Conservation (phyloP, 2,329 filamentous ascomycete genomes). For the Aureobasidium sp. region DNA sequence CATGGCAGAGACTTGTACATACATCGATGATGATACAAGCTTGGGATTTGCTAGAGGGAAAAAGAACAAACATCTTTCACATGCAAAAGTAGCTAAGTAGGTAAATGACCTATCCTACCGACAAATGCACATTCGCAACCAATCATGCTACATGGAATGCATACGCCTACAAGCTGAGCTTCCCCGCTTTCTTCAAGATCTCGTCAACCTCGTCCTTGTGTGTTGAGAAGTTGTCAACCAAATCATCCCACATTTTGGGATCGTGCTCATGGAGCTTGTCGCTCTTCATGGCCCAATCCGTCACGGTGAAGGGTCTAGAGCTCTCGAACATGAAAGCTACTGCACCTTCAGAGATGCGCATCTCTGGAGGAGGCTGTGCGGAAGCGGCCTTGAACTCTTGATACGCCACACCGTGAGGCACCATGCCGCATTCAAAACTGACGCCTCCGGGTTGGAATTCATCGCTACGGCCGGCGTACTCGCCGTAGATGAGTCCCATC, state of each 20-base stretch:
- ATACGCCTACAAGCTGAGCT: slow-evolving; percentile 10
- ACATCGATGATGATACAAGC: neutral
- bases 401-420: slow-evolving; percentile 31
- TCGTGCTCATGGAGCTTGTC: slow-evolving; percentile 34
- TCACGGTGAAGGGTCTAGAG: slow-evolving; percentile 14
- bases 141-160: neutral
- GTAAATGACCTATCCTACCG: slow-evolving; percentile 4
- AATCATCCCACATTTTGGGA: slow-evolving; percentile 23
- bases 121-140: neutral
- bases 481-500: slow-evolving; percentile 28
- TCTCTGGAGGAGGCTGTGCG: slow-evolving; percentile 40
- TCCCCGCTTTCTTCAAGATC: slow-evolving; percentile 14
- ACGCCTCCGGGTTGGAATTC: slow-evolving; percentile 33
- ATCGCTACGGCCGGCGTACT: slow-evolving; percentile 30
- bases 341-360: slow-evolving; percentile 34
- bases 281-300: slow-evolving; percentile 15
- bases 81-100: slow-evolving; percentile 5
- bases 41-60: neutral
- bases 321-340: slow-evolving; percentile 35
- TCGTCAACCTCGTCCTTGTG: slow-evolving; percentile 27
- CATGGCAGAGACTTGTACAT: neutral
- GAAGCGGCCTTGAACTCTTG: slow-evolving; percentile 40
- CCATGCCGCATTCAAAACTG: slow-evolving; percentile 29
- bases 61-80: slow-evolving; percentile 5
- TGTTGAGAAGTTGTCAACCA: slow-evolving; percentile 29